phyloP scores from a whole-genome alignment of 116 monocot genomes.

The Phalaenopsis hybrid region DNA sequence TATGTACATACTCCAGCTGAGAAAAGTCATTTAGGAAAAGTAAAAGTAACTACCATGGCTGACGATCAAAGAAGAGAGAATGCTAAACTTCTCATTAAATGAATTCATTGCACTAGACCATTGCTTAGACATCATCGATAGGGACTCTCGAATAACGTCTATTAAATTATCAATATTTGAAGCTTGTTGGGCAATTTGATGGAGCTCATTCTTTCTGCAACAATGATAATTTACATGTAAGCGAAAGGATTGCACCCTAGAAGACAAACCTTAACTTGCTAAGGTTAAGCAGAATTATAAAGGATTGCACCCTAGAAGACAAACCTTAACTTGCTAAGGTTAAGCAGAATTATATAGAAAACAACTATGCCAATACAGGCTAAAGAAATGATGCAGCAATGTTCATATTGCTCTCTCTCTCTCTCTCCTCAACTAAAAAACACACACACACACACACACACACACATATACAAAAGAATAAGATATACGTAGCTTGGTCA shows the following conservation, averaged over 20 bases:
- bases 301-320: no score
- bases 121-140: conserved; percentile 78
- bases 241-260: not conserved
- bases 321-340: no score
- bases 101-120: conserved; percentile 80
- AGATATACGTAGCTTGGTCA: not conserved
- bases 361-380: not conserved
- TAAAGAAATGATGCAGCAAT: not conserved
- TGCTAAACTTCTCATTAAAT: conserved; percentile 74
- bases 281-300: not conserved
- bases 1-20: not conserved
- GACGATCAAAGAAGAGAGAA: conserved; percentile 55
- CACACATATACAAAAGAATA: not conserved
- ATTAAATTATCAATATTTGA: conserved; percentile 89
- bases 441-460: no score
- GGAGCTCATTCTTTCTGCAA: conserved; percentile 75
- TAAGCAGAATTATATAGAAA: not conserved
- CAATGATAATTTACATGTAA: not conserved
- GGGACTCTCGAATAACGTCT: conserved; percentile 68
- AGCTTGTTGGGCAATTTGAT: conserved; percentile 91
- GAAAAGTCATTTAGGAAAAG: conserved; percentile 1
- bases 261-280: not conserved
- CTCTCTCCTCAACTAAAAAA: no score
- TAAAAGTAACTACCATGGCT: conserved; percentile 54
- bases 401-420: not conserved